Conservation (phyloP, 1,284 basidiomycete species). For the Moesziomyces sp. region DNA sequence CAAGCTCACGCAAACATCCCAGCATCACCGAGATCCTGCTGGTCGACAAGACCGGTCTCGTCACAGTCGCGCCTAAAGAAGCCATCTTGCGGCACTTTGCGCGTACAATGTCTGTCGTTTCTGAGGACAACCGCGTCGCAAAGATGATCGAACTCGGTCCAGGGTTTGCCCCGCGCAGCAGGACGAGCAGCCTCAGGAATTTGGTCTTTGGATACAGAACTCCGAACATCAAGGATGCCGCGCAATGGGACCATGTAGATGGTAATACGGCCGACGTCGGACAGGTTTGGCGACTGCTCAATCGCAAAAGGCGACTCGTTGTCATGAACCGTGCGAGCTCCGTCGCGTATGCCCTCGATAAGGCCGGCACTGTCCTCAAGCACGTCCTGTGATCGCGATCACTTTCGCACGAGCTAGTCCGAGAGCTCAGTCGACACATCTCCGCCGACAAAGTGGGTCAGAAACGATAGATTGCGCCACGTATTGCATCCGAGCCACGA, state of each 20-base stretch:
- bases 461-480: too few species aligned
- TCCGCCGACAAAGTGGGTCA: too few species aligned
- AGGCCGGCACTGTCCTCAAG: background rate
- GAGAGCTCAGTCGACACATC: too few species aligned
- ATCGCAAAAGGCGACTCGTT: background rate
- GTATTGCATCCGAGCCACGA: too few species aligned
- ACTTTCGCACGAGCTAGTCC: too few species aligned
- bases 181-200: too few species aligned
- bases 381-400: too few species aligned
- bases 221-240: background rate
- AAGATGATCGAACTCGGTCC: slow-evolving; percentile 4
- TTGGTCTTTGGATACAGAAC: background rate
- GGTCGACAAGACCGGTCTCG: too few species aligned
- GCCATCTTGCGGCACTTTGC: too few species aligned
- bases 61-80: too few species aligned
- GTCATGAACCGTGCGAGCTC: background rate
- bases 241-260: background rate
- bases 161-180: background rate
- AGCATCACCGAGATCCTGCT: too few species aligned
- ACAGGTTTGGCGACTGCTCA: slow-evolving; percentile 2
- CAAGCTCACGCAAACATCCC: background rate
- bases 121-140: background rate
- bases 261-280: background rate
- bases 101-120: background rate
- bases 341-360: slow-evolving; percentile 4